A percentile compares a stretch with the other conserved stretches of the same genome.
Evolutionary conservation across 352 stramenopile genomes (phyloP).

Genomic region (Phytophthora vignae): DNA sequence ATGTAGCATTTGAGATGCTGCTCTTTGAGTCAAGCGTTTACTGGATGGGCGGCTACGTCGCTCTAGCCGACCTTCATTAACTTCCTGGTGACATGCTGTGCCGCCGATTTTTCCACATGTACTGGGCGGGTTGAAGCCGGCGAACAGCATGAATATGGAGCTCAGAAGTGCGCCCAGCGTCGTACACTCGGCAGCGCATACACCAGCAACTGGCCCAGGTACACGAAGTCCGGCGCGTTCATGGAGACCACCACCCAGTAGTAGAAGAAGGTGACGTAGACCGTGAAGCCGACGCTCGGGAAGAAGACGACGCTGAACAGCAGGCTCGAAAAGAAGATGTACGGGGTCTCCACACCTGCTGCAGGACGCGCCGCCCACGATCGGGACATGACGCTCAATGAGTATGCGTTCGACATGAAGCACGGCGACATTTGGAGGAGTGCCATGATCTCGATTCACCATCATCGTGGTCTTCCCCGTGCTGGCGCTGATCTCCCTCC

Average conservation of each 20-base stretch:
- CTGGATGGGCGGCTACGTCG: too few species aligned
- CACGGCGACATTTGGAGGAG: conserved; percentile 56
- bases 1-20: too few species aligned
- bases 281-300: conserved; percentile 62
- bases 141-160: conserved; percentile 63
- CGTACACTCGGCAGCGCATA: conserved; percentile 52
- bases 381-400: conserved; percentile 51
- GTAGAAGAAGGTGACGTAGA: conserved; percentile 48
- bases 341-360: conserved; percentile 39
- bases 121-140: conserved; percentile 65
- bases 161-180: conserved; percentile 51
- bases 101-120: too few species aligned
- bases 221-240: conserved; percentile 59
- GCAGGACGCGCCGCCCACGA: conserved; percentile 16
- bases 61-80: too few species aligned
- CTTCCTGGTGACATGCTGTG: too few species aligned
- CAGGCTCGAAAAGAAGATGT: conserved; percentile 55
- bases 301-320: conserved; percentile 65
- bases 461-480: conserved; percentile 47
- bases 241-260: conserved; percentile 64
- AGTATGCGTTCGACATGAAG: conserved; percentile 66
- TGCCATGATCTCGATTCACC: conserved; percentile 36
- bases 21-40: too few species aligned
- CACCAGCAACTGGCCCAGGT: conserved; percentile 56
- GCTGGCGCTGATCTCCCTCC: conserved; percentile 39